Evolutionary conservation across 768 basidiomycete genomes (phyloP).

Genomic region (Trametes punicea): DNA sequence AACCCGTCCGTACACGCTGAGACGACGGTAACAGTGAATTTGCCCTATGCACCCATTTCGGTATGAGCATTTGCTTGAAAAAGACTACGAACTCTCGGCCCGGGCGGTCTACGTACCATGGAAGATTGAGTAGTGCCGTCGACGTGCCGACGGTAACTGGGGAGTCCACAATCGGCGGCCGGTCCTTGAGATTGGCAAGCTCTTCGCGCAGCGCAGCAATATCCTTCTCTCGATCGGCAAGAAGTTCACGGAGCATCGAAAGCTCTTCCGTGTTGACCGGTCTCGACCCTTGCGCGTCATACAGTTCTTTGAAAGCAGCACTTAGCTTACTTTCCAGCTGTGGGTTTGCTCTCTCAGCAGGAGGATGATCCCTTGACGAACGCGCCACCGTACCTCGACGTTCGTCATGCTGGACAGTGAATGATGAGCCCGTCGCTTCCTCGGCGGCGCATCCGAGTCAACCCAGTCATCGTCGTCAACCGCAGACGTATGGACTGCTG

Average conservation of each 20-base stretch:
- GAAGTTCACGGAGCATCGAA: slow-evolving; percentile 26
- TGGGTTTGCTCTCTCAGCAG: background rate
- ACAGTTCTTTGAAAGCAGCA: slow-evolving; percentile 27
- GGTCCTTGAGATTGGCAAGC: slow-evolving; percentile 8
- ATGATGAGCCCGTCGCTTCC: slow-evolving; percentile 24
- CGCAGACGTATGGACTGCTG: background rate
- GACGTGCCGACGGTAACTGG: slow-evolving; percentile 7
- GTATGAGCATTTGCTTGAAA: background rate
- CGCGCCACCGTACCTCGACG: slow-evolving; percentile 34
- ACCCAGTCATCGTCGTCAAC: slow-evolving; percentile 8
- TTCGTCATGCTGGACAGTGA: slow-evolving; percentile 38
- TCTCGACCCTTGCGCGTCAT: slow-evolving; percentile 29
- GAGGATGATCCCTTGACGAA: background rate
- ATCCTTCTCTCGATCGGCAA: slow-evolving; percentile 5
- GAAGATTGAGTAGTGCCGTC: slow-evolving; percentile 16
- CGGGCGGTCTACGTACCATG: slow-evolving; percentile 8
- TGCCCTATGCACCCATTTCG: background rate
- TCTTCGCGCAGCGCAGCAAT: slow-evolving; percentile 7
- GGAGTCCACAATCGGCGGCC: background rate
- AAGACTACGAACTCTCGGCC: too few species aligned
- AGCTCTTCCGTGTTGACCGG: slow-evolving; percentile 30
- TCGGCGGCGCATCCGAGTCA: slow-evolving; percentile 13
- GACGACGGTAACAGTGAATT: slow-evolving; percentile 4
- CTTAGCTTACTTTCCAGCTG: slow-evolving; percentile 33
- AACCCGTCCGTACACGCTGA: background rate